Percentiles rank a stretch among this genome's conserved stretches.
These are phyloP conservation scores for Venturia pyrina DNA, from an alignment of 2,329 filamentous ascomycete species.

Conservation along the genomic window DNA sequence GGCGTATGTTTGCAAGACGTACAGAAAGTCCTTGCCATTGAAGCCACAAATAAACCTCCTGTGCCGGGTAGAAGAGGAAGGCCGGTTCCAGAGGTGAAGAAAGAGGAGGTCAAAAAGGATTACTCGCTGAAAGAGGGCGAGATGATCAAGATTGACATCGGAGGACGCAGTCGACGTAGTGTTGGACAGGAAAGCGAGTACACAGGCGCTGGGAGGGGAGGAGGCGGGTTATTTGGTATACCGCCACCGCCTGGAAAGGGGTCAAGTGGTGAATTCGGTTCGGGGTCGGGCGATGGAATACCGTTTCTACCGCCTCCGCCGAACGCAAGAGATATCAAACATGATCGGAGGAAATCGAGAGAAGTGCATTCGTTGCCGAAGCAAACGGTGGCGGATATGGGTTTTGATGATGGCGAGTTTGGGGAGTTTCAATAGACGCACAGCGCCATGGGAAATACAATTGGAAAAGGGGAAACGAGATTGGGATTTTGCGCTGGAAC, in stretches of 20 bases:
- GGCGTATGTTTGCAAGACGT: slow-evolving; percentile 71
- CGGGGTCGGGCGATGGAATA: slow-evolving; percentile 18
- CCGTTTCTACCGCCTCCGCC: slow-evolving; percentile 57
- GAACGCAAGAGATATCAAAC: slow-evolving; percentile 50
- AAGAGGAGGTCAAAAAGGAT: slow-evolving; percentile 53
- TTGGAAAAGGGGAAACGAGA: neutral
- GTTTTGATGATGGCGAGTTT: slow-evolving; percentile 82
- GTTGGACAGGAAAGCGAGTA: slow-evolving; percentile 22
- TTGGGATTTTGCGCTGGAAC: neutral
- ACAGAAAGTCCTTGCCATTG: slow-evolving; percentile 47
- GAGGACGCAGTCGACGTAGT: slow-evolving; percentile 41
- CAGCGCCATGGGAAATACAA: neutral
- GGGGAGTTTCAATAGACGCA: slow-evolving; percentile 58
- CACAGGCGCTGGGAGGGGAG: slow-evolving; percentile 28
- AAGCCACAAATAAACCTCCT: slow-evolving; percentile 17
- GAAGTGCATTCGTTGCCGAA: slow-evolving; percentile 33
- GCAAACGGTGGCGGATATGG: slow-evolving; percentile 49
- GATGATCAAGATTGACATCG: slow-evolving; percentile 75
- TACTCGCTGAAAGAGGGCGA: slow-evolving; percentile 83
- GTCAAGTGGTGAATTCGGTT: slow-evolving; percentile 13
- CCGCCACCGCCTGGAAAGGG: slow-evolving; percentile 53
- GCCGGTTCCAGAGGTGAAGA: slow-evolving; percentile 28
- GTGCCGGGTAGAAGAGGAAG: slow-evolving; percentile 13
- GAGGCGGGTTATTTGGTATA: slow-evolving; percentile 56
- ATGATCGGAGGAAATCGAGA: slow-evolving; percentile 45